Evolutionary conservation across 1,139 yeast species (phyloP).

Genomic region (Yamadazyma buinensis): DNA sequence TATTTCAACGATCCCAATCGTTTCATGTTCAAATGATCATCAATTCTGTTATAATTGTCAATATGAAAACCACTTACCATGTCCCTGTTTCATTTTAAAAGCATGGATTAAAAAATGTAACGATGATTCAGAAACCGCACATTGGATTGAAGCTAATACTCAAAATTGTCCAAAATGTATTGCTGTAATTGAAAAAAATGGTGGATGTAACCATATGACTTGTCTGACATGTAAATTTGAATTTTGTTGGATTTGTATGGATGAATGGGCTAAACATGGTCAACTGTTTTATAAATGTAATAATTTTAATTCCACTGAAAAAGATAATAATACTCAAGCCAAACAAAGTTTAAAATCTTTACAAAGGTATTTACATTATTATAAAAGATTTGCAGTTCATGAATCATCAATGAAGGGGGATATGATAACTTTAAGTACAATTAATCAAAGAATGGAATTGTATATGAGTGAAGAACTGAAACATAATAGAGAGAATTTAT

Average conservation of each 20-base stretch:
- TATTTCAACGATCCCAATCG: conserved; percentile 50
- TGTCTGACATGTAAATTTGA: conserved; percentile 75
- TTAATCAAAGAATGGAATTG: conserved; percentile 61
- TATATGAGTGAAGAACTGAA: conserved; percentile 44
- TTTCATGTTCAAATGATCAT: conserved; percentile 63
- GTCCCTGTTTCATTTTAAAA: conserved; percentile 68
- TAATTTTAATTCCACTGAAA: conserved; percentile 44
- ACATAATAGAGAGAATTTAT: conserved; percentile 29
- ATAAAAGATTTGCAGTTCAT: conserved; percentile 72
- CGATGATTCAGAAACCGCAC: conserved; percentile 85
- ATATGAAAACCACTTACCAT: conserved; percentile 76
- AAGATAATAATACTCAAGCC: conserved; percentile 28
- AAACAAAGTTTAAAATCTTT: conserved; percentile 41
- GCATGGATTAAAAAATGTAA: conserved; percentile 77
- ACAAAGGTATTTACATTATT: conserved; percentile 72
- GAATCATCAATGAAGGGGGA: conserved; percentile 78
- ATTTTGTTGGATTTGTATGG: conserved; percentile 93
- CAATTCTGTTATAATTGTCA: conserved; percentile 79
- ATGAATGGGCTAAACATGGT: conserved; percentile 74
- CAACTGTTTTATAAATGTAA: conserved; percentile 65
- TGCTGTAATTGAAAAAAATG: conserved; percentile 72
- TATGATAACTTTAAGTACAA: conserved; percentile 53
- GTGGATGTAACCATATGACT: conserved; percentile 96
- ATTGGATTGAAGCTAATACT: conserved; percentile 89
- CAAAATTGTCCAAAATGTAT: conserved; percentile 74